Evolutionary conservation across 306 rosid species (phyloP).

Genomic region (Rubus idaeus): DNA sequence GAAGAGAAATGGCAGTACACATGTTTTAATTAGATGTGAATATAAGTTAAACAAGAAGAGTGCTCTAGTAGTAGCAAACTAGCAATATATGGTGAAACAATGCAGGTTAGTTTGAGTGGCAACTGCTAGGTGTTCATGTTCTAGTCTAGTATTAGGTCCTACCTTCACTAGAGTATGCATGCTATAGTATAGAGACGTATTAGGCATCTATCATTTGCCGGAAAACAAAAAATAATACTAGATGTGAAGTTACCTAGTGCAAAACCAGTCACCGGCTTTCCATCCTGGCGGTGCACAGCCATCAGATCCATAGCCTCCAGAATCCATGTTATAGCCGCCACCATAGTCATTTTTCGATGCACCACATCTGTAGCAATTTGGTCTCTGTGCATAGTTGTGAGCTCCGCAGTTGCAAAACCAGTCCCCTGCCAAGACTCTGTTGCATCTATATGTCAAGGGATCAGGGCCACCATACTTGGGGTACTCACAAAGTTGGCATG

Average conservation of each 20-base stretch:
- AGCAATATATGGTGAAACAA: too few relatives aligned
- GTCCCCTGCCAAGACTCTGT: conserved; percentile 80
- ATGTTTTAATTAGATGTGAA: neutral
- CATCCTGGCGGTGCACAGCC: conserved; percentile 80
- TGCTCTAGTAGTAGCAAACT: neutral
- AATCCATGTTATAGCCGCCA: conserved; percentile 42
- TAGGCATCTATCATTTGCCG: neutral
- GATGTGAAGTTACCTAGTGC: conserved; percentile 60
- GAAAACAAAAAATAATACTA: conserved; percentile 21
- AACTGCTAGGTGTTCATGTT: too few relatives aligned
- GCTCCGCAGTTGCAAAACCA: conserved; percentile 92
- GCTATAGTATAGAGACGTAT: neutral
- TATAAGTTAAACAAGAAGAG: neutral
- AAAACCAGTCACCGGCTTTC: conserved; percentile 96
- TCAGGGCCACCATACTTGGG: conserved; percentile 92
- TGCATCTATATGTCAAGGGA: conserved; percentile 61
- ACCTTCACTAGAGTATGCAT: too few relatives aligned
- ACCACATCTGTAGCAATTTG: conserved; percentile 69
- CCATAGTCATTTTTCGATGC: conserved; percentile 53
- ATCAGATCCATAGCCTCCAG: conserved; percentile 57
- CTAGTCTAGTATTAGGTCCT: too few relatives aligned
- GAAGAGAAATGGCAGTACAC: neutral
- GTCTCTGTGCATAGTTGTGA: conserved; percentile 90
- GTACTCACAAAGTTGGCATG: conserved; percentile 79
- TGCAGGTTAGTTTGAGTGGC: too few relatives aligned